Evolutionary conservation across 1,284 basidiomycete species (phyloP), one percentile per base, ranked within the genome.

Genomic region (Tilletia caries): DNA sequence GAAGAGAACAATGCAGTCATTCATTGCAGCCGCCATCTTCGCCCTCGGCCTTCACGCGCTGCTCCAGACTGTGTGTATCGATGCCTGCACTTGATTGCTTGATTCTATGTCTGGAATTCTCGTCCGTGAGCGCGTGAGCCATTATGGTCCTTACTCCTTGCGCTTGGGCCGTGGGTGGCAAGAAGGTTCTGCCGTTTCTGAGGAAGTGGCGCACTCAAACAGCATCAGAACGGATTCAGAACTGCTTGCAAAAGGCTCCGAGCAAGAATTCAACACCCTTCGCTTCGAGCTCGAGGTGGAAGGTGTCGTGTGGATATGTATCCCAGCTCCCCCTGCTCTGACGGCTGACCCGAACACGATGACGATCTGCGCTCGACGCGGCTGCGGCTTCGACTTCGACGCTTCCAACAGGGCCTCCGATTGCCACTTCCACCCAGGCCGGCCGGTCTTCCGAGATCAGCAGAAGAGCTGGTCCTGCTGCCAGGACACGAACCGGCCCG

Each of bases 391-490:
- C 60, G 76, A 78, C 52, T 80, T 76, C 32, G 72, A 76, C 43
- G 50, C 50, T 3, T 25, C 29, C 32, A 27, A 29, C 44, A 65
- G 71, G 0, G 46, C 67, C 1, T 67, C 73, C 3, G 33, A 68
- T 6, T 82, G 81, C 70, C 67, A 33, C n/a, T 75, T 77, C 71
- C 81, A 83, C 65, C 80, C 81, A 1, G 81, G 81, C 64, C 73
- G 77, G 8, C 80, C 81, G 29, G 75, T 83, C 46, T 83, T 83
- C 68, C 81, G 82, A 73, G 81, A 83, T 67, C 80, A 80, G 20
- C 76, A 76, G 54, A 83, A 83, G 69, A 81, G 79, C 0, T 83
- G 81, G 81, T 82, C 81, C 1, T 83, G 81, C 74, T 83, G 81
- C 76, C 74, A 79, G 41, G 74, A 79, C 8, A 73, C 71, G 25